phyloP scores from a whole-genome alignment of 331 rosid species.

The Saraca asoca region DNA sequence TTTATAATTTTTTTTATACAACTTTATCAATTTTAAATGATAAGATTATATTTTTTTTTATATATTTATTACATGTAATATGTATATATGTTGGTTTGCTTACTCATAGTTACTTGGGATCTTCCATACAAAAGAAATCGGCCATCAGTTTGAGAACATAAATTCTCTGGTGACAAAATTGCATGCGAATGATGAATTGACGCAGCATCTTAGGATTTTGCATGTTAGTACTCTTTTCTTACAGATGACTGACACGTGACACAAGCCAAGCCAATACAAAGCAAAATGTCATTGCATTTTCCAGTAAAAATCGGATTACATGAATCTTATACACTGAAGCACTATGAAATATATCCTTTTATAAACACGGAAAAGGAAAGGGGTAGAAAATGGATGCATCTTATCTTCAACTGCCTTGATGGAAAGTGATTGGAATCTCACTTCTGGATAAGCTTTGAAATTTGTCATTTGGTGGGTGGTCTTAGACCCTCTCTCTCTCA shows the following conservation, averaged over 20 bases:
- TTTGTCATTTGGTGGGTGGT: neutral
- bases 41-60: too few relatives aligned
- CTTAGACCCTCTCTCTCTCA: neutral
- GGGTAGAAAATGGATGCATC: slow-evolving; percentile 31
- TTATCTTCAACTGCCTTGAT: slow-evolving; percentile 2
- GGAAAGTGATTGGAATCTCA: neutral
- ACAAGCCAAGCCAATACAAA: neutral
- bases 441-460: neutral
- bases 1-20: too few relatives aligned
- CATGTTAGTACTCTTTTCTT: slow-evolving; percentile 1
- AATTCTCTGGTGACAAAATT: slow-evolving; percentile 31
- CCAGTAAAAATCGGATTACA: slow-evolving; percentile 26
- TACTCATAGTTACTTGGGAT: neutral
- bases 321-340: slow-evolving; percentile 12
- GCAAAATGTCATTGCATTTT: neutral
- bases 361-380: neutral
- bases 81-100: too few relatives aligned
- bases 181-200: slow-evolving; percentile 26
- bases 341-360: neutral
- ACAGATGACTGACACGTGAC: slow-evolving; percentile 32
- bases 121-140: slow-evolving; percentile 3
- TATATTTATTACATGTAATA: too few relatives aligned
- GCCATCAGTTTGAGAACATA: slow-evolving; percentile 23
- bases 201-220: slow-evolving; percentile 35
- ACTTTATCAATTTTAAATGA: too few relatives aligned